phyloP scores from a whole-genome alignment of 768 basidiomycete genomes.

The Porpolomopsis calyptriformis region DNA sequence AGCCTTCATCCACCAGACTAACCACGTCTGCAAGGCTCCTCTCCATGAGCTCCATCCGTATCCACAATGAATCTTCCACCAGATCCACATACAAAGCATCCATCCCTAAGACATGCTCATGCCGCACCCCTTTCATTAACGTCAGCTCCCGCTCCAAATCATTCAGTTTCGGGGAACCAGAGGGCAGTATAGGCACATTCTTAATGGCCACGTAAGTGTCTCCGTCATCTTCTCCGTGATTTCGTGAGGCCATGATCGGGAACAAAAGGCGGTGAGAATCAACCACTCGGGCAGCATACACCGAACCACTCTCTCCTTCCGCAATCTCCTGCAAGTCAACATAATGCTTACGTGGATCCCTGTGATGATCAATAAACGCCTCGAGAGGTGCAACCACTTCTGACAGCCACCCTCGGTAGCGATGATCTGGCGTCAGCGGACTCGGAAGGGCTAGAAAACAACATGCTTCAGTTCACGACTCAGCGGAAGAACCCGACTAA shows the following conservation, averaged over 20 bases:
- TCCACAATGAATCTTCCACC: slow-evolving; percentile 63
- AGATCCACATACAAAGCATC: slow-evolving; percentile 64
- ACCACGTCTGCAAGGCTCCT: slow-evolving; percentile 77
- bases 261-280: slow-evolving; percentile 29
- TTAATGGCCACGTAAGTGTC: slow-evolving; percentile 65
- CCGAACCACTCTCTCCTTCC: slow-evolving; percentile 73
- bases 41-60: slow-evolving; percentile 86
- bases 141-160: slow-evolving; percentile 53
- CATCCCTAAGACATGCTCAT: slow-evolving; percentile 55
- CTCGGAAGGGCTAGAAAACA: slow-evolving; percentile 9
- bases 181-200: slow-evolving; percentile 48
- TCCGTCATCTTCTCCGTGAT: slow-evolving; percentile 23
- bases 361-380: slow-evolving; percentile 50
- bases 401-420: slow-evolving; percentile 55
- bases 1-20: slow-evolving; percentile 46
- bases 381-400: slow-evolving; percentile 47
- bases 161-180: slow-evolving; percentile 49
- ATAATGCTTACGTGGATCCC: slow-evolving; percentile 57
- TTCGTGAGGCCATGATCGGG: slow-evolving; percentile 25
- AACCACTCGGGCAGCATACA: slow-evolving; percentile 38
- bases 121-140: slow-evolving; percentile 45
- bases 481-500: background rate
- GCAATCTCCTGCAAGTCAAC: slow-evolving; percentile 67
- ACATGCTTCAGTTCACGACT: slow-evolving; percentile 1
- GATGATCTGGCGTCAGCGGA: slow-evolving; percentile 25